These are phyloP conservation scores for Xylariaceae sp. DNA, from an alignment of 2,329 filamentous ascomycete species.

Conservation along the genomic window DNA sequence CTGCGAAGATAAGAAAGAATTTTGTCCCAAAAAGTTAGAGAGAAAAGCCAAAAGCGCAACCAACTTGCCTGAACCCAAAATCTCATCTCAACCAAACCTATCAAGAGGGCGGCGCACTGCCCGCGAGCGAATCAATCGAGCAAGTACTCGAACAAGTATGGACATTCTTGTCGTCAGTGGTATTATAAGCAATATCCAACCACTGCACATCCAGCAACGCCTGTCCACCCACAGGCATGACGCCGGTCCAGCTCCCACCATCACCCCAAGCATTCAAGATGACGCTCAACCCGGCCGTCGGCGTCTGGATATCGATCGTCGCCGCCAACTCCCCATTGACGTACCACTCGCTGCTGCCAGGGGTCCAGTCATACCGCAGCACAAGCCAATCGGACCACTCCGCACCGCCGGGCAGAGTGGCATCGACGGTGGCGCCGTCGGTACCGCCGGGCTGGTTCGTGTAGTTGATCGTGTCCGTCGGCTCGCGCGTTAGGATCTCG, in stretches of 20 bases:
- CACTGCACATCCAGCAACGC: conserved; percentile 59
- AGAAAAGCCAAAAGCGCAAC: too few species aligned
- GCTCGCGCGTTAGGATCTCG: conserved; percentile 48
- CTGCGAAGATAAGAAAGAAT: too few species aligned
- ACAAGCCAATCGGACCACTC: conserved; percentile 45
- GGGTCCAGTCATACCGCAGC: conserved; percentile 59
- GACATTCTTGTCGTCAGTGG: conserved; percentile 25
- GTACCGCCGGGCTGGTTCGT: conserved; percentile 57
- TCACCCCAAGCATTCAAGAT: conserved; percentile 60
- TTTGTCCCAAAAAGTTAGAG: too few species aligned
- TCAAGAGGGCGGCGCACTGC: too few species aligned
- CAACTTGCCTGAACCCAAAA: too few species aligned
- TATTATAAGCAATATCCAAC: conserved; percentile 58
- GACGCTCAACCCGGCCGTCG: conserved; percentile 46
- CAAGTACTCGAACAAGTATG: conserved; percentile 14
- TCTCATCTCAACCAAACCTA: too few species aligned
- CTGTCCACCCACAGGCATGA: conserved; percentile 47
- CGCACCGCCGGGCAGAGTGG: conserved; percentile 39
- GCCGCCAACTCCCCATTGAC: conserved; percentile 48
- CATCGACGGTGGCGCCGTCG: conserved; percentile 43
- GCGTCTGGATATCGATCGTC: conserved; percentile 51
- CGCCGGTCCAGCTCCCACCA: conserved; percentile 56
- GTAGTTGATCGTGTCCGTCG: conserved; percentile 45
- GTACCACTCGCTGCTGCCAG: conserved; percentile 52
- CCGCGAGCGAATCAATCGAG: too few species aligned